A percentile compares a stretch with the other conserved stretches of the same genome.
These are phyloP conservation scores for Olyra latifolia DNA, from an alignment of 176 grass and related monocot species.

Conservation along the genomic window DNA sequence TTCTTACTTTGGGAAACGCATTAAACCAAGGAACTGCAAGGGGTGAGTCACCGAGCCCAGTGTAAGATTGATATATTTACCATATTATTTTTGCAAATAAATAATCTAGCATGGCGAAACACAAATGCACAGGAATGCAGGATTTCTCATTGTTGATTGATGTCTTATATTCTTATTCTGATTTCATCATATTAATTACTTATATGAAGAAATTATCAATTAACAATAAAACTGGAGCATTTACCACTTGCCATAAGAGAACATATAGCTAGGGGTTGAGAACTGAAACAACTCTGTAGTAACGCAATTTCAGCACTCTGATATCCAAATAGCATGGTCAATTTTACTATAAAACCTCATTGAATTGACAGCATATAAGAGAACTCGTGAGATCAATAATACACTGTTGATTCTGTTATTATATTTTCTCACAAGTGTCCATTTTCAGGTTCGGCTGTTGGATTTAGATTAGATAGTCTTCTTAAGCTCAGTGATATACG, in stretches of 20 bases:
- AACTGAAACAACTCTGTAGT: slow-evolving; percentile 11
- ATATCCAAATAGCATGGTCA: not conserved
- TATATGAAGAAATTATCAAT: not conserved
- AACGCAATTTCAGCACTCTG: not conserved
- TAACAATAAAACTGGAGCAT: slow-evolving; percentile 7
- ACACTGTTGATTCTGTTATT: not conserved
- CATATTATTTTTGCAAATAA: slow-evolving; percentile 22
- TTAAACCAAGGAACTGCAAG: slow-evolving; percentile 98
- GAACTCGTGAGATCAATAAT: not conserved
- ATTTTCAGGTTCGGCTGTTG: slow-evolving; percentile 83
- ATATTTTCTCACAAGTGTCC: not conserved
- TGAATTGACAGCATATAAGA: not conserved
- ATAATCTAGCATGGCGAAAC: slow-evolving; percentile 8
- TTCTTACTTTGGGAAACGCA: slow-evolving; percentile 93
- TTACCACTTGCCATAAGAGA: not conserved
- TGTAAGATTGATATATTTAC: slow-evolving; percentile 27
- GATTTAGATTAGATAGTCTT: slow-evolving; percentile 97
- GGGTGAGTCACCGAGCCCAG: slow-evolving; percentile 52
- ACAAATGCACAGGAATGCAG: not conserved
- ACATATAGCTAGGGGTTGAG: slow-evolving; percentile 20
- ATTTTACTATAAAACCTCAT: not conserved
- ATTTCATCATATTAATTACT: not conserved
- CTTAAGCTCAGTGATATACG: slow-evolving; percentile 88
- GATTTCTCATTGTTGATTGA: not conserved
- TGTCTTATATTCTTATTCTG: slow-evolving; percentile 16